Conservation (phyloP, 2,329 filamentous ascomycete genomes). For the Sporothrix euskadiensis region DNA sequence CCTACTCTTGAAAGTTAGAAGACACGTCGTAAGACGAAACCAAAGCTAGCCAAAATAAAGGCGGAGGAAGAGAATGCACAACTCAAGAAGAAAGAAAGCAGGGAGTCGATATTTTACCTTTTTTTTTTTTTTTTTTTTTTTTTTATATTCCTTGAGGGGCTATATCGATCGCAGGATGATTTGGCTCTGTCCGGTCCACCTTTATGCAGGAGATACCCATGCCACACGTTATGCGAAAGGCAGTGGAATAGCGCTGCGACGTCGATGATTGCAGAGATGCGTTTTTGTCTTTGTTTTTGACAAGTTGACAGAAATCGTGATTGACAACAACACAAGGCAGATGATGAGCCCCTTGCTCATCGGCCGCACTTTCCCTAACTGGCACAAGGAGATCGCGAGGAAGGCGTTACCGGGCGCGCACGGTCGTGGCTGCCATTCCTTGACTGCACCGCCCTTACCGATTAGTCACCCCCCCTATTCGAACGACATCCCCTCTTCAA, state of each 20-base stretch:
- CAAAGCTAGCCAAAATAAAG: too few species aligned
- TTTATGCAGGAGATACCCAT: not conserved
- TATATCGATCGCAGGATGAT: not conserved
- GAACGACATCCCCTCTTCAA: not conserved
- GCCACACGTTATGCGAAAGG: not conserved
- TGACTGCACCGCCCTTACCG: not conserved
- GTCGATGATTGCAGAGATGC: not conserved
- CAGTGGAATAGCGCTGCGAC: not conserved
- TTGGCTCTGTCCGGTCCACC: not conserved
- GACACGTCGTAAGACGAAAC: not conserved
- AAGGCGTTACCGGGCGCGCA: not conserved
- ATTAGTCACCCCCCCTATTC: not conserved
- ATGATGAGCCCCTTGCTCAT: not conserved
- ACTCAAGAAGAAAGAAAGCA: not conserved
- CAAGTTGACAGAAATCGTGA: not conserved
- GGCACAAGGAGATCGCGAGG: not conserved
- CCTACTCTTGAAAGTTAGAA: not conserved
- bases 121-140: not conserved
- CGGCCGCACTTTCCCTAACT: not conserved
- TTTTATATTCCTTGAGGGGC: not conserved
- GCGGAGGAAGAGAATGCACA: not conserved
- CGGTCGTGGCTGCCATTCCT: not conserved
- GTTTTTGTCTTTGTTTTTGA: conserved; percentile 7
- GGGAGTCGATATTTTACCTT: too few species aligned
- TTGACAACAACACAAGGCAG: not conserved